Evolutionary conservation across 2,329 filamentous ascomycete species (phyloP).

Genomic region (Colletotrichum sp.): DNA sequence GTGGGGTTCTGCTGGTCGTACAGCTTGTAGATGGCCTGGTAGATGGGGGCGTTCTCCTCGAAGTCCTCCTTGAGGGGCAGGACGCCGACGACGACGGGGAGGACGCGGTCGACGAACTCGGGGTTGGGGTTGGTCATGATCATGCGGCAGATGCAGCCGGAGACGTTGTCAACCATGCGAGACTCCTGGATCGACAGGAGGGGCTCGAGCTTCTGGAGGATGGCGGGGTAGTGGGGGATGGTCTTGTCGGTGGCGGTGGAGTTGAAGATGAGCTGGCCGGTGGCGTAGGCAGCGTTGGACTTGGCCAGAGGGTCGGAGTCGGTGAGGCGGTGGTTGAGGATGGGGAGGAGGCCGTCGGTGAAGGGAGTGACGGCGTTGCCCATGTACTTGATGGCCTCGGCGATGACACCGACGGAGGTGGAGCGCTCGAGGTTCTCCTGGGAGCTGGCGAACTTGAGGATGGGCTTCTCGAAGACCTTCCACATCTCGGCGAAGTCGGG

Average conservation of each 20-base stretch:
- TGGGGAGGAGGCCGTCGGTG: slow-evolving; percentile 76
- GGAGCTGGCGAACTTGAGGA: slow-evolving; percentile 86
- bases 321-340: slow-evolving; percentile 83
- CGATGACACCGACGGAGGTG: slow-evolving; percentile 88
- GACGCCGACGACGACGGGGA: slow-evolving; percentile 78
- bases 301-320: slow-evolving; percentile 92
- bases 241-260: slow-evolving; percentile 73
- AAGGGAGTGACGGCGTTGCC: slow-evolving; percentile 79
- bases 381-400: slow-evolving; percentile 89
- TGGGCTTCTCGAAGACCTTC: slow-evolving; percentile 94
- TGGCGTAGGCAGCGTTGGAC: slow-evolving; percentile 93
- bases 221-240: slow-evolving; percentile 76
- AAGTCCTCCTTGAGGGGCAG: slow-evolving; percentile 92
- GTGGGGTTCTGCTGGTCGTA: slow-evolving; percentile 75
- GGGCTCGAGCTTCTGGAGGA: slow-evolving; percentile 86
- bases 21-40: slow-evolving; percentile 85
- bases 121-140: slow-evolving; percentile 86
- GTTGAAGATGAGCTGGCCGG: slow-evolving; percentile 82
- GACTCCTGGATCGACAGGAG: slow-evolving; percentile 79
- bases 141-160: slow-evolving; percentile 90
- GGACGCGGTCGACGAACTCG: slow-evolving; percentile 79
- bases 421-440: slow-evolving; percentile 87
- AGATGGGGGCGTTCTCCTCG: slow-evolving; percentile 95
- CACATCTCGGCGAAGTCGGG: slow-evolving; percentile 83
- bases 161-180: slow-evolving; percentile 89